Conservation (phyloP, 139 green algal species). For the Klebsormidium nitens region DNA sequence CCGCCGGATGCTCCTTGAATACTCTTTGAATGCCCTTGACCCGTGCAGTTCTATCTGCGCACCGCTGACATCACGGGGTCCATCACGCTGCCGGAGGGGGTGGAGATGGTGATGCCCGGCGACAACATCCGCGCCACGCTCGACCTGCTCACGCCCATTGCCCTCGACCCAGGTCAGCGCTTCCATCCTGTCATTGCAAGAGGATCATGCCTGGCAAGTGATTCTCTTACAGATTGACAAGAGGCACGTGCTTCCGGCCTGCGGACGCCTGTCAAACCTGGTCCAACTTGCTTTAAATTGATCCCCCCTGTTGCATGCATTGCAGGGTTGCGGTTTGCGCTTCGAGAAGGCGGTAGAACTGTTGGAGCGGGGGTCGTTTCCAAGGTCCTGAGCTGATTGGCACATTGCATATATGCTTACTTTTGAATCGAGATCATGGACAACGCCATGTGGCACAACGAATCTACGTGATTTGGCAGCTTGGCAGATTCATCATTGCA, state of each 20-base stretch:
- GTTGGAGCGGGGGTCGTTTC: slow-evolving; percentile 91
- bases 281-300: slow-evolving; percentile 6
- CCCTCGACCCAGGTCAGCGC: slow-evolving; percentile 33
- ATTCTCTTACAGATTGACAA: neutral
- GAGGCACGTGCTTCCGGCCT: neutral
- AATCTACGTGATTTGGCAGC: no score
- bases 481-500: no score
- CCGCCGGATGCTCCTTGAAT: no score
- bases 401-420: no score
- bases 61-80: slow-evolving; percentile 90
- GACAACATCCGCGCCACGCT: slow-evolving; percentile 89
- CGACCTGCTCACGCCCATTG: slow-evolving; percentile 66
- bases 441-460: no score
- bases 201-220: neutral
- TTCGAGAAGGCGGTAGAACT: slow-evolving; percentile 89
- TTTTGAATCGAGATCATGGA: no score
- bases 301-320: slow-evolving; percentile 2
- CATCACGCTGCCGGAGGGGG: slow-evolving; percentile 73
- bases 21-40: no score
- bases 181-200: neutral
- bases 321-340: slow-evolving; percentile 86
- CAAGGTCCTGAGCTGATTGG: slow-evolving; percentile 51
- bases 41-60: slow-evolving; percentile 91
- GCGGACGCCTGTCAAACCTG: neutral
- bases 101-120: slow-evolving; percentile 97